Percentiles rank a stretch among this genome's conserved stretches.
These are phyloP conservation scores for Volvariella volvacea DNA, from an alignment of 1,284 basidiomycete genomes.

Conservation along the genomic window DNA sequence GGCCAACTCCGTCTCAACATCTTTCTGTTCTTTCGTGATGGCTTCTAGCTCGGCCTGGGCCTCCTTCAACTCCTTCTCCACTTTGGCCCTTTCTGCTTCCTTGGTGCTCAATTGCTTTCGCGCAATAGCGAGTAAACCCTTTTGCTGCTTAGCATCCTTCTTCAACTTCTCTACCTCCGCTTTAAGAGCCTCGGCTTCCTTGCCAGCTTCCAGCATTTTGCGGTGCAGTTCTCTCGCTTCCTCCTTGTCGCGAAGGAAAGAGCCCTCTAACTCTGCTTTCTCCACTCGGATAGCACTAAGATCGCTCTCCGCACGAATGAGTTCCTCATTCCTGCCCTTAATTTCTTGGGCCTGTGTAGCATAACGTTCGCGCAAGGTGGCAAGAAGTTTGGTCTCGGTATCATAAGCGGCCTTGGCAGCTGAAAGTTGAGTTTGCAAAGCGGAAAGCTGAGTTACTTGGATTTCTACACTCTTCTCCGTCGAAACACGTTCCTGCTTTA, in stretches of 20 bases:
- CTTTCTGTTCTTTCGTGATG: constrained; percentile 51
- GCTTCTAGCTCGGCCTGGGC: constrained; percentile 47
- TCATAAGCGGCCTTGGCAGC: constrained; percentile 80
- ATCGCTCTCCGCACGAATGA: constrained; percentile 91
- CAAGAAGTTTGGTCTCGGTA: constrained; percentile 73
- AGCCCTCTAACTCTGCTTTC: constrained; percentile 89
- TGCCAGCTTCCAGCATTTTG: constrained; percentile 75
- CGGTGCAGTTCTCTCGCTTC: constrained; percentile 85
- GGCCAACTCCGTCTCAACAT: constrained; percentile 45
- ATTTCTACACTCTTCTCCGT: constrained; percentile 53
- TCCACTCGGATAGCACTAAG: constrained; percentile 85
- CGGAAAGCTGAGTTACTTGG: constrained; percentile 65
- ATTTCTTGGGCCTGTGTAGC: constrained; percentile 72
- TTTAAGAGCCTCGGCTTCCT: constrained; percentile 70
- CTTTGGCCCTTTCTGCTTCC: constrained; percentile 71
- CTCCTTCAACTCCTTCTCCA: constrained; percentile 68
- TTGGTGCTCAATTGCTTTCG: constrained; percentile 90
- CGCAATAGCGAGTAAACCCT: constrained; percentile 89
- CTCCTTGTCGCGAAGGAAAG: constrained; percentile 89
- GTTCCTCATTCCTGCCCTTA: constrained; percentile 68
- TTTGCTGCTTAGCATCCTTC: constrained; percentile 95
- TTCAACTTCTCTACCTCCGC: constrained; percentile 80
- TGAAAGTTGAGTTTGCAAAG: constrained; percentile 69
- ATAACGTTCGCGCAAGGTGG: constrained; percentile 69
- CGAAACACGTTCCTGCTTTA: constrained; percentile 51